Evolutionary conservation across 352 stramenopile genomes (phyloP).

Genomic region (Pseudoperonospora humuli): DNA sequence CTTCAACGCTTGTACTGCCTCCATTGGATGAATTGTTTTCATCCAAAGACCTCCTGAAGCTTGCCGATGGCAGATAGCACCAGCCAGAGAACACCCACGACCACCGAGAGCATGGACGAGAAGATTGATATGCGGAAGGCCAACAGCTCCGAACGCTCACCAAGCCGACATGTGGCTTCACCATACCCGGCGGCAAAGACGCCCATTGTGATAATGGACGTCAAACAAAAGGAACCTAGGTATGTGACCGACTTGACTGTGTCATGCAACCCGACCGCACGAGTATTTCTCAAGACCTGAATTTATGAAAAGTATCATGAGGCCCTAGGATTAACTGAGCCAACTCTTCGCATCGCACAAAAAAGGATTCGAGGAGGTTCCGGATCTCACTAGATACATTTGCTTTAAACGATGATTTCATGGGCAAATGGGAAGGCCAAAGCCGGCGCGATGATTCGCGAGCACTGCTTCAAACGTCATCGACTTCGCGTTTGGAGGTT

Average conservation of each 20-base stretch:
- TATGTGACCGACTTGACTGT: constrained; percentile 77
- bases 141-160: constrained; percentile 63
- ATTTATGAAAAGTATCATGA: no score
- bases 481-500: no score
- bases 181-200: constrained; percentile 83
- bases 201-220: constrained; percentile 87
- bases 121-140: constrained; percentile 78
- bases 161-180: constrained; percentile 54
- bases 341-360: no score
- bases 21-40: constrained; percentile 16
- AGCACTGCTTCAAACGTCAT: no score
- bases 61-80: constrained; percentile 66
- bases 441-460: no score
- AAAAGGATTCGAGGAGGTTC: no score
- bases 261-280: constrained; percentile 82
- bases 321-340: no score
- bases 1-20: constrained; percentile 21
- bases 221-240: constrained; percentile 85
- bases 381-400: no score
- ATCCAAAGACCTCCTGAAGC: constrained; percentile 73
- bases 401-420: no score
- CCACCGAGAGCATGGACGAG: constrained; percentile 76
- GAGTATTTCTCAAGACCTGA: no score
- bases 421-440: no score
- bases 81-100: constrained; percentile 79